A percentile compares a stretch with the other conserved stretches of the same genome.
These are phyloP conservation scores for Ilyonectria mors-panacis DNA, from an alignment of 2,329 filamentous ascomycete genomes.

Conservation along the genomic window DNA sequence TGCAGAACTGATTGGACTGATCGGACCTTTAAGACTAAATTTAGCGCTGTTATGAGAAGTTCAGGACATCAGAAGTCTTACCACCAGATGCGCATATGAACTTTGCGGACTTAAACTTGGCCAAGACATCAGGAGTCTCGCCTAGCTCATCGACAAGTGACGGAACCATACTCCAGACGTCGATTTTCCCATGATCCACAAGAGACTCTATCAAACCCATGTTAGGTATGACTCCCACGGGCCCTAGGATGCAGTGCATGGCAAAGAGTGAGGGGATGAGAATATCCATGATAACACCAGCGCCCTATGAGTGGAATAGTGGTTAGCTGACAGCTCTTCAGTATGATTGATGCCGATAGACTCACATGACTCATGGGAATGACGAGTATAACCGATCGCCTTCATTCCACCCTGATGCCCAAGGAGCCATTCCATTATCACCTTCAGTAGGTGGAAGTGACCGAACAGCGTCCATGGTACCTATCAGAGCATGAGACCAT, in stretches of 20 bases:
- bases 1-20: constrained; percentile 45
- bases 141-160: constrained; percentile 54
- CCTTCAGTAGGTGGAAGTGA: constrained; percentile 52
- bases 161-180: constrained; percentile 57
- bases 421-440: constrained; percentile 46
- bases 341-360: background rate
- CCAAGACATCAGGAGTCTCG: constrained; percentile 49
- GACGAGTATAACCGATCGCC: constrained; percentile 53
- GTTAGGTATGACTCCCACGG: constrained; percentile 53
- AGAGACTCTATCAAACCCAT: constrained; percentile 53
- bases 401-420: constrained; percentile 48
- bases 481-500: constrained; percentile 48
- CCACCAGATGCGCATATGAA: constrained; percentile 57
- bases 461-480: constrained; percentile 46
- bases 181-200: constrained; percentile 52
- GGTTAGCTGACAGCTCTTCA: background rate
- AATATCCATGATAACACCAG: constrained; percentile 60
- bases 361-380: constrained; percentile 55
- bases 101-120: constrained; percentile 51
- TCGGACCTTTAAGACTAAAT: constrained; percentile 37
- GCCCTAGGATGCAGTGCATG: constrained; percentile 55
- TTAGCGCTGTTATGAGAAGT: background rate
- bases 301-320: constrained; percentile 47
- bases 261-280: constrained; percentile 54
- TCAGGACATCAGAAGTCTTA: background rate